Conservation (phyloP, 306 rosid species). For the Vigna angularis region DNA sequence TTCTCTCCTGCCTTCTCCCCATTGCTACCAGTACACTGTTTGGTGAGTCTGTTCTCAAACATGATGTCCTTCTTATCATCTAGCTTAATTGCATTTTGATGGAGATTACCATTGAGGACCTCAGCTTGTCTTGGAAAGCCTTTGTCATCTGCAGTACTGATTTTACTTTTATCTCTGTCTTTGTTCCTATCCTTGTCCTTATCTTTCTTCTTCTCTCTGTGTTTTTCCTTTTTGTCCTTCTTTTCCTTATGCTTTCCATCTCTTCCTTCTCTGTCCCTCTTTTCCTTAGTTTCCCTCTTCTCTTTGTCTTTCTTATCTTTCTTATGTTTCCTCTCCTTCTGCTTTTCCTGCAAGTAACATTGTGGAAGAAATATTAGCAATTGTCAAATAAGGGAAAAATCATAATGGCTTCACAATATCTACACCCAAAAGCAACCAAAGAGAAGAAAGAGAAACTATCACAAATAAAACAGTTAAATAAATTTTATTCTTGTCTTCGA, state of each 20-base stretch:
- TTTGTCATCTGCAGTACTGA: conserved; percentile 59
- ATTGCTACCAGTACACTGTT: conserved; percentile 56
- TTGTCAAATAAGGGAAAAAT: conserved; percentile 26
- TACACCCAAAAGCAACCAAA: neutral
- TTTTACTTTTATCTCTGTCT: conserved; percentile 62
- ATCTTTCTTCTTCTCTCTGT: conserved; percentile 72
- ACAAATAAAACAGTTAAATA: conserved; percentile 16
- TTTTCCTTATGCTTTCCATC: conserved; percentile 76
- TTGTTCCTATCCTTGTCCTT: conserved; percentile 45
- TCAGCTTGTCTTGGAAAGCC: conserved; percentile 55
- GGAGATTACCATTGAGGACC: conserved; percentile 49
- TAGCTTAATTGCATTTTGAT: conserved; percentile 58
- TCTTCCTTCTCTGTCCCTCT: conserved; percentile 74
- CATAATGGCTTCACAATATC: conserved; percentile 9
- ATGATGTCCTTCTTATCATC: conserved; percentile 49
- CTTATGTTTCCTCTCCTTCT: conserved; percentile 71
- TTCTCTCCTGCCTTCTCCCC: conserved; percentile 65
- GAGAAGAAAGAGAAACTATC: neutral
- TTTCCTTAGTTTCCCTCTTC: conserved; percentile 76
- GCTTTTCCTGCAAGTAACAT: conserved; percentile 66
- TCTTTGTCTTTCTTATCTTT: conserved; percentile 84
- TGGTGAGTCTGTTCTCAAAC: conserved; percentile 58
- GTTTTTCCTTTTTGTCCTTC: conserved; percentile 78
- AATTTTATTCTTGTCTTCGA: neutral
- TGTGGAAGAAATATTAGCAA: conserved; percentile 4